Conservation (phyloP, 208 protist species). For the Strigomonas galati region DNA sequence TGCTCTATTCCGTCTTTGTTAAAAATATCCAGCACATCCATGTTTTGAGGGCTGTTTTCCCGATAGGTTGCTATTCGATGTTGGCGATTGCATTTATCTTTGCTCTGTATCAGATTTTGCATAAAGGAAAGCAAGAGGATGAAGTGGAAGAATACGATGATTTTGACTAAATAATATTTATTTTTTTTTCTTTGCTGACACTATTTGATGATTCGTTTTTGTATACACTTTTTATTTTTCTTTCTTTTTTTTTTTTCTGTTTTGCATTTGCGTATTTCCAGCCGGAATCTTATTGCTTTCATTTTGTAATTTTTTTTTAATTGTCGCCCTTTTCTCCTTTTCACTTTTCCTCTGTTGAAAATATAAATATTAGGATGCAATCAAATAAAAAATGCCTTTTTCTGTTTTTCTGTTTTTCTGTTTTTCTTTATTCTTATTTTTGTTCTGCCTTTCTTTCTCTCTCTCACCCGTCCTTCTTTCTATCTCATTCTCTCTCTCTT, state of each 20-base stretch:
- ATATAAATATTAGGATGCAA: too few species aligned
- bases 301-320: neutral
- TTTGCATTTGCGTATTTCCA: too few species aligned
- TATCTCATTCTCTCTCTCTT: neutral
- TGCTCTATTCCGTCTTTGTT: conserved; percentile 45
- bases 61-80: too few species aligned
- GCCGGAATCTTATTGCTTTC: too few species aligned
- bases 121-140: conserved; percentile 4
- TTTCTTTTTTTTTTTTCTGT: neutral
- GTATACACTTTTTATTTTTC: neutral
- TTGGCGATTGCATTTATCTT: conserved; percentile 17
- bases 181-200: conserved; percentile 14
- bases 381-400: neutral
- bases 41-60: too few species aligned
- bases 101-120: conserved; percentile 16
- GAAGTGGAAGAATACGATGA: conserved; percentile 21
- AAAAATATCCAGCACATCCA: conserved; percentile 25
- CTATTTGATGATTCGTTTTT: neutral
- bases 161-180: conserved; percentile 17
- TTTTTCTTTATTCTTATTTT: neutral
- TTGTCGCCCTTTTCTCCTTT: conserved; percentile 1
- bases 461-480: too few species aligned
- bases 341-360: too few species aligned
- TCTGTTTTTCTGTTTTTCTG: neutral
- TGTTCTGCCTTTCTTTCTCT: neutral